These are phyloP conservation scores for Thermomyces lanuginosus DNA, from an alignment of 2,329 filamentous ascomycete species.

Conservation along the genomic window DNA sequence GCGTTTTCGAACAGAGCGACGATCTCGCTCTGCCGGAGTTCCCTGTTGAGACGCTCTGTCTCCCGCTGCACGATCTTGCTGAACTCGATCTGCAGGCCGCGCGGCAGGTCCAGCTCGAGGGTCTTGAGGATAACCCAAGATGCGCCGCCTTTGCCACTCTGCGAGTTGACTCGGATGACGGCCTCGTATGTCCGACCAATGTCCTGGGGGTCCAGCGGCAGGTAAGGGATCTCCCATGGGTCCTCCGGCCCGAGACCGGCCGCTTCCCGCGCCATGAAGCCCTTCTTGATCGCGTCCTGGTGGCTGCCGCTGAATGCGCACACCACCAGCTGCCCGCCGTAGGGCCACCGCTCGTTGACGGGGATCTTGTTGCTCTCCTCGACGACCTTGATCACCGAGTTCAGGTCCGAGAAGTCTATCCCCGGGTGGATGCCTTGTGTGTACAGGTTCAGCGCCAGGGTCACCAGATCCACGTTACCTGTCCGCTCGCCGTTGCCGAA, in stretches of 20 bases:
- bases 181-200: conserved; percentile 96
- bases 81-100: conserved; percentile 83
- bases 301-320: conserved; percentile 85
- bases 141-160: conserved; percentile 84
- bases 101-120: conserved; percentile 79
- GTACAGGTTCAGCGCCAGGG: conserved; percentile 81
- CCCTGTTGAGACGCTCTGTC: conserved; percentile 65
- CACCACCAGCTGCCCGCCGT: conserved; percentile 80
- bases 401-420: conserved; percentile 84
- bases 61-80: conserved; percentile 68
- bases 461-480: conserved; percentile 89
- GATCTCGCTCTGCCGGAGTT: conserved; percentile 72
- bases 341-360: conserved; percentile 74
- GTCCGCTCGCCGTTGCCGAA: conserved; percentile 94
- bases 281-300: conserved; percentile 94
- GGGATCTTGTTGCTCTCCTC: conserved; percentile 92
- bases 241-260: conserved; percentile 44
- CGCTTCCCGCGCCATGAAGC: conserved; percentile 49
- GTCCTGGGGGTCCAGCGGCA: conserved; percentile 81
- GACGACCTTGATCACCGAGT: conserved; percentile 69
- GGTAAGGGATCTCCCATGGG: conserved; percentile 73
- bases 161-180: conserved; percentile 93
- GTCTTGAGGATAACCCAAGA: conserved; percentile 87
- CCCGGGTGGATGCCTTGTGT: conserved; percentile 75
- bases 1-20: conserved; percentile 72